These are phyloP conservation scores for Friedmanniomyces endolithicus DNA, from an alignment of 495 filamentous ascomycete species.

Conservation along the genomic window DNA sequence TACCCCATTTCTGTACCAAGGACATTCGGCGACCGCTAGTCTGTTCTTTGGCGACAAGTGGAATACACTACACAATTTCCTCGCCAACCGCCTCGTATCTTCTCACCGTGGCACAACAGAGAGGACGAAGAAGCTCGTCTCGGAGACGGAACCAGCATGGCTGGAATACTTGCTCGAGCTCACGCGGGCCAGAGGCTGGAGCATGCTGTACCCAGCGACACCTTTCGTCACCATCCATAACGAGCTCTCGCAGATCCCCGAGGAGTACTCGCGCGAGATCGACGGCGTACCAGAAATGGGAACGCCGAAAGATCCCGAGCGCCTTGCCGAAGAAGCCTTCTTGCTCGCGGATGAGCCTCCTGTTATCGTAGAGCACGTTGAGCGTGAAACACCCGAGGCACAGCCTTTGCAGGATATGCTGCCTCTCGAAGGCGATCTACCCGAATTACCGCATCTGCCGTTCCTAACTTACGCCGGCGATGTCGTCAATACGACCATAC, in stretches of 20 bases:
- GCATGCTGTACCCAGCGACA: slow-evolving; percentile 54
- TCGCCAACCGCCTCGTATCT: slow-evolving; percentile 44
- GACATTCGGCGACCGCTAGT: slow-evolving; percentile 64
- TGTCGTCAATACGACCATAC: background rate
- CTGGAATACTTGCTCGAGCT: slow-evolving; percentile 65
- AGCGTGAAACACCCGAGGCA: slow-evolving; percentile 14
- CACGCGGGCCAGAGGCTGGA: slow-evolving; percentile 58
- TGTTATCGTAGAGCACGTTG: slow-evolving; percentile 8
- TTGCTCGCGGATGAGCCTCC: slow-evolving; percentile 17
- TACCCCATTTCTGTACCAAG: slow-evolving; percentile 66
- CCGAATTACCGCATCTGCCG: slow-evolving; percentile 27
- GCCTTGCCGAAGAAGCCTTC: slow-evolving; percentile 20
- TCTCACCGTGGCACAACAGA: slow-evolving; percentile 14
- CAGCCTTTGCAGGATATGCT: slow-evolving; percentile 26
- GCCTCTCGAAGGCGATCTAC: slow-evolving; percentile 29
- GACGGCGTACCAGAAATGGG: slow-evolving; percentile 1
- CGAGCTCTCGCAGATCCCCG: slow-evolving; percentile 57
- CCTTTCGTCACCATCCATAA: slow-evolving; percentile 56
- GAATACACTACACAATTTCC: slow-evolving; percentile 65
- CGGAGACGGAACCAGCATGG: slow-evolving; percentile 51
- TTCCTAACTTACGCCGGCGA: slow-evolving; percentile 22
- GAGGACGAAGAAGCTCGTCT: slow-evolving; percentile 34
- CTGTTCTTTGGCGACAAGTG: slow-evolving; percentile 75
- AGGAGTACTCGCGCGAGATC: slow-evolving; percentile 42
- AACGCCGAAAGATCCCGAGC: background rate